Evolutionary conservation across 805 yeast species (phyloP), one percentile per base, ranked within the genome.

Genomic region (Cyberlindnera xylosilytica): DNA sequence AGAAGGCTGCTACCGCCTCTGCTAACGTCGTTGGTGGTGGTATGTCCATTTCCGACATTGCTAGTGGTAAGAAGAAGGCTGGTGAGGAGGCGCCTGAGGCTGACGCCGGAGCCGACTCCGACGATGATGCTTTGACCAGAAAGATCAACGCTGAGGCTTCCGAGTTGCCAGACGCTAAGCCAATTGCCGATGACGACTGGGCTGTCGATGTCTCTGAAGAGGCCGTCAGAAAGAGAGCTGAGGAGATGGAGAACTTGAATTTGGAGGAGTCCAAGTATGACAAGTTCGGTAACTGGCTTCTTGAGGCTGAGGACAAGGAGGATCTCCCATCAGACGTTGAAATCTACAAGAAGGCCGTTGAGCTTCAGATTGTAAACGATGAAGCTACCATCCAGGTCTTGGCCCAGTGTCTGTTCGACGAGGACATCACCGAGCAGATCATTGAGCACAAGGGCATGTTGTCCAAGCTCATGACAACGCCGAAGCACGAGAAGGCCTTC

Each of bases 191-290:
- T 61, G 97, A 87, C 54, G 96, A 87, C 53, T 91, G 98, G 98
- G 88, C 97, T 16, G 96, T 90, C 33, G 99, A 91, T 65, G 87
- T 90, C 78, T 86, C 96, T 37, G 93, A 87, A 64, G 98, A 89
- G 69, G 98, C 98, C 45, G 87, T 91, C 51, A 82, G 84, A 61
- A 88, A 86, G 35, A 86, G 99, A 69, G 96, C 96, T 34, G 70
- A 79, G 56, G 95, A 87, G 63, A 74, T 89, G 52, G 95, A 88
- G 66, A 88, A 81, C 19, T 69, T 78, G 45, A 56, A 68, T 33
- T 63, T 74, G 45, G 64, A 56, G 52, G 64, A 51, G 31, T 56
- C 70, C 48, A 72, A 73, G 44, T 83, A 78, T 64, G 84, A 82
- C 50, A 81, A 83, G 58, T 84, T 86, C 46, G 99, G 98, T 58